phyloP scores from a whole-genome alignment of 2,329 filamentous ascomycete species.

The Arthrobotrys megalospora region DNA sequence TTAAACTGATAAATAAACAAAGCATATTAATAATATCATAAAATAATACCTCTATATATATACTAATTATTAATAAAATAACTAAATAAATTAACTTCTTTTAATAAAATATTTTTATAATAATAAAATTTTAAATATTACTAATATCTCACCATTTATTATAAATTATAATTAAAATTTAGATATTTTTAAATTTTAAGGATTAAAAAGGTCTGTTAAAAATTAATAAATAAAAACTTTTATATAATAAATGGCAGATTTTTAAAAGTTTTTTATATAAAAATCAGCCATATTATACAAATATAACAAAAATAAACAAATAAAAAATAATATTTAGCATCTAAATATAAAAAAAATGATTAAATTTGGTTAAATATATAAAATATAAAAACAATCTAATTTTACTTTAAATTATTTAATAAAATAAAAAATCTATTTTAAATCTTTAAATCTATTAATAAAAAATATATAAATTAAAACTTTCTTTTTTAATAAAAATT shows the following conservation, averaged over 20 bases:
- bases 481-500: neutral
- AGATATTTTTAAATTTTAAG: too few species aligned
- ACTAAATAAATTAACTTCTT: too few species aligned
- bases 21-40: too few species aligned
- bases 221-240: neutral
- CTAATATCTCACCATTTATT: too few species aligned
- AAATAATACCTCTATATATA: too few species aligned
- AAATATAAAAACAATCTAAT: neutral
- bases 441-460: neutral
- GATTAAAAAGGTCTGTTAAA: neutral
- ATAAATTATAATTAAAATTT: too few species aligned
- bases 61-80: too few species aligned
- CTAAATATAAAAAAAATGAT: neutral
- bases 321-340: neutral
- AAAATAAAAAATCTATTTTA: neutral
- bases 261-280: neutral
- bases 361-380: neutral
- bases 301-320: neutral
- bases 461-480: neutral
- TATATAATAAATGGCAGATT: neutral
- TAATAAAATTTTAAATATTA: too few species aligned
- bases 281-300: neutral
- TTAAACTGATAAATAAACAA: too few species aligned
- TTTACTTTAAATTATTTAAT: neutral
- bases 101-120: too few species aligned